These are phyloP conservation scores for Coemansia sp. DNA, from an alignment of 192 early-diverging fungal genomes.

Conservation along the genomic window DNA sequence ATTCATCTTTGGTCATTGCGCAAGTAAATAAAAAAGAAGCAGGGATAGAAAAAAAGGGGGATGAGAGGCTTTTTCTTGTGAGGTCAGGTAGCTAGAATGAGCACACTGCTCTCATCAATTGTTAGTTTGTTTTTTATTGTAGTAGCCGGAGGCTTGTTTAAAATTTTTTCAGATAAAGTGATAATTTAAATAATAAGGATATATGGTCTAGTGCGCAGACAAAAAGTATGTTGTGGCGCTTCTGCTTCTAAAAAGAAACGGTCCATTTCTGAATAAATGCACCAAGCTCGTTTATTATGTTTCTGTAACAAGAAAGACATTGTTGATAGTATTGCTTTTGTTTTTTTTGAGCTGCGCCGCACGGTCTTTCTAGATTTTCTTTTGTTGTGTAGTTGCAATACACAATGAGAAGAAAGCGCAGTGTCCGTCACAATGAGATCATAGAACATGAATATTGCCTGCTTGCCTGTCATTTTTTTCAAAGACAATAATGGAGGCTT, in stretches of 20 bases:
- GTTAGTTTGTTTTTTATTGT: background rate
- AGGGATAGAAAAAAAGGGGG: background rate
- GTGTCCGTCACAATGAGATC: background rate
- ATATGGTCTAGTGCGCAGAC: constrained; percentile 2
- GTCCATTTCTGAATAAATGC: constrained; percentile 1
- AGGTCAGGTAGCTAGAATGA: background rate
- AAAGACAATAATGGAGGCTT: background rate
- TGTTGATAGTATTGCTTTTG: background rate
- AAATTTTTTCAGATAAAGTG: background rate
- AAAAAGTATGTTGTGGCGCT: background rate
- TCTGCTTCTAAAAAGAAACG: background rate
- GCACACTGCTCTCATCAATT: background rate
- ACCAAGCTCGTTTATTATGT: background rate
- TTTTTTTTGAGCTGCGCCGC: constrained; percentile 1
- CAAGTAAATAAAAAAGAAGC: background rate
- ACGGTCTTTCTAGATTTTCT: background rate
- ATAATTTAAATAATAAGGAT: constrained; percentile 2
- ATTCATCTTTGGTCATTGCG: background rate
- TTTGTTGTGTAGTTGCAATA: background rate
- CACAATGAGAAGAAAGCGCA: background rate
- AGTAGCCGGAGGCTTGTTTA: background rate
- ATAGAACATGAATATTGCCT: background rate
- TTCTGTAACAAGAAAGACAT: background rate
- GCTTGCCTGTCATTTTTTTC: background rate
- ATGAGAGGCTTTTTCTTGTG: background rate